Evolutionary conservation across 1,139 yeast species (phyloP).

Genomic region (Hyphopichia pseudoburtonii): DNA sequence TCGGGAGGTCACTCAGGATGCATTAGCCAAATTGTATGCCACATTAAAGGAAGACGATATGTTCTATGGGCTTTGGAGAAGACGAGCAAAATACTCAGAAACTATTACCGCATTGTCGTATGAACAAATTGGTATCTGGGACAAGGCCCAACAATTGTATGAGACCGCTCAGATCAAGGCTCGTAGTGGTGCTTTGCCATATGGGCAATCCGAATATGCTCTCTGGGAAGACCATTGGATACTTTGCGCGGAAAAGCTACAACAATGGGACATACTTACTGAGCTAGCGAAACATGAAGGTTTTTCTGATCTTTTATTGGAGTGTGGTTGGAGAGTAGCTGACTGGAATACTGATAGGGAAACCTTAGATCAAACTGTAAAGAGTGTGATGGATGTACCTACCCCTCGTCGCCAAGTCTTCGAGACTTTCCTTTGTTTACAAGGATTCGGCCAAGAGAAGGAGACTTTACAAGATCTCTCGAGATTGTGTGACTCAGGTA

Average conservation of each 20-base stretch:
- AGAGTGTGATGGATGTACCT: constrained; percentile 97
- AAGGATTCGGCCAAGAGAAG: constrained; percentile 89
- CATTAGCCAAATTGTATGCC: constrained; percentile 85
- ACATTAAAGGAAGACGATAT: constrained; percentile 90
- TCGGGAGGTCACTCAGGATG: constrained; percentile 85
- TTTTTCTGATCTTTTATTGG: constrained; percentile 86
- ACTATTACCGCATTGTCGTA: constrained; percentile 90
- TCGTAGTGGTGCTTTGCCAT: constrained; percentile 91
- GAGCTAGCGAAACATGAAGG: constrained; percentile 98
- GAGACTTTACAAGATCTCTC: constrained; percentile 81
- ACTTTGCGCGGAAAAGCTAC: constrained; percentile 91
- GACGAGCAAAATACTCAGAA: constrained; percentile 90
- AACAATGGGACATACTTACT: constrained; percentile 97
- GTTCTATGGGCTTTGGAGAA: constrained; percentile 97
- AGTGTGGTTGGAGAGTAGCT: constrained; percentile 99
- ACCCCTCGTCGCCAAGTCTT: constrained; percentile 95
- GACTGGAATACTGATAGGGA: constrained; percentile 97
- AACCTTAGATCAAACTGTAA: constrained; percentile 90
- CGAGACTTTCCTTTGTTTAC: constrained; percentile 89
- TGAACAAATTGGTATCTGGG: constrained; percentile 96
- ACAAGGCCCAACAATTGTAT: constrained; percentile 87
- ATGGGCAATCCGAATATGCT: constrained; percentile 92
- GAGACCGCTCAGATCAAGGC: constrained; percentile 99
- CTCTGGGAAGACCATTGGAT: constrained; percentile 99
- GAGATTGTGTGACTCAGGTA: constrained; percentile 90